These are phyloP conservation scores for Mortierella sp. DNA, from an alignment of 371 early-diverging fungal genomes.

Conservation along the genomic window DNA sequence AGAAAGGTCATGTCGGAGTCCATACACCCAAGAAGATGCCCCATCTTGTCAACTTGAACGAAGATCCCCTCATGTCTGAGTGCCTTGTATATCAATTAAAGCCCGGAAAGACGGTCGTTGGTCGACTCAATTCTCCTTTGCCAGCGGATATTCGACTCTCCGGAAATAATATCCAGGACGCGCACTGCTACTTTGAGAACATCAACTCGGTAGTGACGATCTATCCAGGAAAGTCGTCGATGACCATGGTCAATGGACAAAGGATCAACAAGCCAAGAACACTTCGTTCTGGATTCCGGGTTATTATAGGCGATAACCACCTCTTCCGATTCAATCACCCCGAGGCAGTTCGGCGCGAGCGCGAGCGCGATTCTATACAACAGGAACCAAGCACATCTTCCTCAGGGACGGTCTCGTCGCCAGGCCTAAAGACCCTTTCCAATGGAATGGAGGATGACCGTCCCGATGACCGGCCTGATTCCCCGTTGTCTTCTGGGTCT, in stretches of 20 bases:
- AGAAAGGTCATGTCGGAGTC: slow-evolving; percentile 81
- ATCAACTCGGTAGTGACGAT: slow-evolving; percentile 70
- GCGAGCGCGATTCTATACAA: slow-evolving; percentile 58
- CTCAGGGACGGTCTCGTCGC: slow-evolving; percentile 18
- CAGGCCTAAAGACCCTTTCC: slow-evolving; percentile 19
- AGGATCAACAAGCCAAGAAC: slow-evolving; percentile 68
- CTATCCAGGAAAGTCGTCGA: slow-evolving; percentile 66
- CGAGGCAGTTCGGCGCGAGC: slow-evolving; percentile 82
- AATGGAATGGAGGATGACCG: slow-evolving; percentile 49
- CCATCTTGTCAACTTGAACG: slow-evolving; percentile 90
- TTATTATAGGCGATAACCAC: slow-evolving; percentile 86
- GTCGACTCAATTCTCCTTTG: slow-evolving; percentile 61
- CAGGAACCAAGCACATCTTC: slow-evolving; percentile 51
- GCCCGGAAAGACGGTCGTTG: slow-evolving; percentile 80
- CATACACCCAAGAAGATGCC: slow-evolving; percentile 87
- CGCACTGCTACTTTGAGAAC: slow-evolving; percentile 85
- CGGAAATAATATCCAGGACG: slow-evolving; percentile 73
- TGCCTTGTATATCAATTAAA: slow-evolving; percentile 90
- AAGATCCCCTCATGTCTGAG: slow-evolving; percentile 92
- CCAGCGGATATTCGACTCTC: slow-evolving; percentile 79
- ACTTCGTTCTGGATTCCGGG: slow-evolving; percentile 80
- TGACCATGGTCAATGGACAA: slow-evolving; percentile 83
- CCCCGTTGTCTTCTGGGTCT: slow-evolving; percentile 66
- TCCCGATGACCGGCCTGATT: slow-evolving; percentile 61
- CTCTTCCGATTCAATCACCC: slow-evolving; percentile 91